phyloP scores from a whole-genome alignment of 805 yeast genomes.

The Saturnispora hagleri region DNA sequence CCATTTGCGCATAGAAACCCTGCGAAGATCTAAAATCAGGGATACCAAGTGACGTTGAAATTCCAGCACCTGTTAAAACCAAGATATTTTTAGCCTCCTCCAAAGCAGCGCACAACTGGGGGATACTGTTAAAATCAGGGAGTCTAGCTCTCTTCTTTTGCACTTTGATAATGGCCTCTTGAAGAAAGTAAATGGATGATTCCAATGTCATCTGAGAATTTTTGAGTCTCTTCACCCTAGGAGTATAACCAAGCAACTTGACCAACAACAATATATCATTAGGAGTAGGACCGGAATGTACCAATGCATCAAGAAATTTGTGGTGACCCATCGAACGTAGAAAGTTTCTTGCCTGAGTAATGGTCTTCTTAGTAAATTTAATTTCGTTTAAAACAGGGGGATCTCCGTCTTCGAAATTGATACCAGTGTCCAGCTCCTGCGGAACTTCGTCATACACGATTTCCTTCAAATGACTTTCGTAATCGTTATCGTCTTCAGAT shows the following conservation, averaged over 20 bases:
- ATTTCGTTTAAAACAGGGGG: constrained; percentile 18
- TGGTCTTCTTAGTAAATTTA: constrained; percentile 32
- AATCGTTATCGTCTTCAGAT: constrained; percentile 5
- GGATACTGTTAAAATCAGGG: constrained; percentile 45
- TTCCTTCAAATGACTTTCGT: constrained; percentile 13
- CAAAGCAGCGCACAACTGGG: constrained; percentile 47
- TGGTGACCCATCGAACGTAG: constrained; percentile 53
- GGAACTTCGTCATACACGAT: constrained; percentile 7
- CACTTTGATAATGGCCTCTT: constrained; percentile 58
- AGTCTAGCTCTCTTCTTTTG: constrained; percentile 46
- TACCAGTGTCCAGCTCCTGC: constrained; percentile 2
- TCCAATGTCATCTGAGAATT: constrained; percentile 4
- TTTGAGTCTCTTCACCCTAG: constrained; percentile 13
- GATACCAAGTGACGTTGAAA: constrained; percentile 80
- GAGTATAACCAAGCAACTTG: constrained; percentile 50
- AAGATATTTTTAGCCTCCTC: constrained; percentile 49
- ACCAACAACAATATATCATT: constrained; percentile 50
- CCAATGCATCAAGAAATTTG: constrained; percentile 41
- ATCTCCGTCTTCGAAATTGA: constrained; percentile 3
- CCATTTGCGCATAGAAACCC: constrained; percentile 69
- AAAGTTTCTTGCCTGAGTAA: constrained; percentile 39
- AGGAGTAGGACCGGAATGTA: constrained; percentile 52
- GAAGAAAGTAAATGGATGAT: constrained; percentile 39
- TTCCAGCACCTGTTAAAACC: constrained; percentile 89
- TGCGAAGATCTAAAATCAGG: constrained; percentile 89